Conservation (phyloP, 768 basidiomycete genomes). For the Trametes meyenii region DNA sequence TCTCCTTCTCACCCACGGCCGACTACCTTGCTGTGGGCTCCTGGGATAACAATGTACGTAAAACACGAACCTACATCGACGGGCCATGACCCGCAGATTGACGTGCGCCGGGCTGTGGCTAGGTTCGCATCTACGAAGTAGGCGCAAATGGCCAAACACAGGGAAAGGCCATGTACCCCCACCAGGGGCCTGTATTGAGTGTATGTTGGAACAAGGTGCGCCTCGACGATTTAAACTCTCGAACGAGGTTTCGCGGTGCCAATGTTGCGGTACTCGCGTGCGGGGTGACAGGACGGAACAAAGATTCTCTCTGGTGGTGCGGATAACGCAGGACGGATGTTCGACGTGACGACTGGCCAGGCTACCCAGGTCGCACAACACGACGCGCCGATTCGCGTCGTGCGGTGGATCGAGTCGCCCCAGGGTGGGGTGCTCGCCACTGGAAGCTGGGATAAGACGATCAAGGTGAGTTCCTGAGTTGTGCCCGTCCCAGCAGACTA, state of each 20-base stretch:
- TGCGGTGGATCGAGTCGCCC: constrained; percentile 79
- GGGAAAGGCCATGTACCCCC: constrained; percentile 88
- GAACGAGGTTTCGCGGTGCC: neutral
- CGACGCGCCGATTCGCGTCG: constrained; percentile 84
- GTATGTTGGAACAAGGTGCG: constrained; percentile 91
- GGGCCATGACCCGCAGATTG: neutral
- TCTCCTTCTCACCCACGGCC: constrained; percentile 82
- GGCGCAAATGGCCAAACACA: constrained; percentile 76
- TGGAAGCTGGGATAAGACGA: constrained; percentile 97
- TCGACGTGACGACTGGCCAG: constrained; percentile 84
- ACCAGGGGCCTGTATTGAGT: constrained; percentile 87
- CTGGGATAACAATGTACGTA: constrained; percentile 89
- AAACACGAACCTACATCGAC: neutral
- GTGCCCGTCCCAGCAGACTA: neutral
- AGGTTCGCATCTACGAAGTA: constrained; percentile 95
- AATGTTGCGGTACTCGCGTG: neutral
- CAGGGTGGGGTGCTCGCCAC: constrained; percentile 81
- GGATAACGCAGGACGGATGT: constrained; percentile 95
- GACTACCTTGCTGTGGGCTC: constrained; percentile 91
- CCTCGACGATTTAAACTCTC: constrained; percentile 9
- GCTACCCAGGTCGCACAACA: constrained; percentile 85
- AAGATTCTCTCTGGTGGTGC: constrained; percentile 92
- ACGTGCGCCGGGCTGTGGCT: neutral
- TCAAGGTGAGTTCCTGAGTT: constrained; percentile 67
- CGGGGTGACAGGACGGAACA: constrained; percentile 71